These are phyloP conservation scores for Pleurozium schreberi DNA, from an alignment of 225 moss, liverwort and hornwort species.

Conservation along the genomic window DNA sequence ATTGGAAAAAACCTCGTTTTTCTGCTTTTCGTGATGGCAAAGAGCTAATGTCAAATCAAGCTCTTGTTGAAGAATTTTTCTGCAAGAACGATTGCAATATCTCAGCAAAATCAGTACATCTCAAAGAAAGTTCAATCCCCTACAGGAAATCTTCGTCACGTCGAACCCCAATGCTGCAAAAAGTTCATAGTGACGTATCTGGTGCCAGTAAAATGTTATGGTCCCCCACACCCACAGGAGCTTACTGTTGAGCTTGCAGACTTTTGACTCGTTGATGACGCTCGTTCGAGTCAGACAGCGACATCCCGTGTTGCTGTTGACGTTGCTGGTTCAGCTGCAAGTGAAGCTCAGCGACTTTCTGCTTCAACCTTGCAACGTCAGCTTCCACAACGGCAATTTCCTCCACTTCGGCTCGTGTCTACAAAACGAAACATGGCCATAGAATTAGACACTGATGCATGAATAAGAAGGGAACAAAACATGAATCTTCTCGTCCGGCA, in stretches of 20 bases:
- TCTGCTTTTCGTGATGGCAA: slow-evolving; percentile 94
- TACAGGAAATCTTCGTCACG: neutral
- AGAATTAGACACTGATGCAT: neutral
- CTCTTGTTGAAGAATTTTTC: slow-evolving; percentile 77
- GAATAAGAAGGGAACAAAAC: neutral
- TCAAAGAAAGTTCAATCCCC: neutral
- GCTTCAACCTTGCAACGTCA: slow-evolving; percentile 90
- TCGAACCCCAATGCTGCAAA: neutral
- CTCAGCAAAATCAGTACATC: neutral
- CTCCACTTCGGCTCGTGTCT: slow-evolving; percentile 96
- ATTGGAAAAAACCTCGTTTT: slow-evolving; percentile 58
- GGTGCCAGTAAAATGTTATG: neutral
- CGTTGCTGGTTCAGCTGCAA: slow-evolving; percentile 77
- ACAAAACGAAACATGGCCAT: neutral
- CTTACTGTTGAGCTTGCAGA: slow-evolving; percentile 97
- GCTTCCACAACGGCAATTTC: slow-evolving; percentile 96
- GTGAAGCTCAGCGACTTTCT: slow-evolving; percentile 88
- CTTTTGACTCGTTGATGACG: slow-evolving; percentile 87
- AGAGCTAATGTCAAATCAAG: slow-evolving; percentile 84
- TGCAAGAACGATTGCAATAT: slow-evolving; percentile 11
- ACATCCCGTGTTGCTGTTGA: slow-evolving; percentile 85
- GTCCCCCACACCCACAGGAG: neutral
- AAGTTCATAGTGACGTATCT: neutral
- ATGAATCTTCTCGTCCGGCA: neutral
- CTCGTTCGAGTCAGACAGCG: slow-evolving; percentile 75